Base-by-base conservation (phyloP, 306 rosid species). In the Bauhinia variegata region DNA sequence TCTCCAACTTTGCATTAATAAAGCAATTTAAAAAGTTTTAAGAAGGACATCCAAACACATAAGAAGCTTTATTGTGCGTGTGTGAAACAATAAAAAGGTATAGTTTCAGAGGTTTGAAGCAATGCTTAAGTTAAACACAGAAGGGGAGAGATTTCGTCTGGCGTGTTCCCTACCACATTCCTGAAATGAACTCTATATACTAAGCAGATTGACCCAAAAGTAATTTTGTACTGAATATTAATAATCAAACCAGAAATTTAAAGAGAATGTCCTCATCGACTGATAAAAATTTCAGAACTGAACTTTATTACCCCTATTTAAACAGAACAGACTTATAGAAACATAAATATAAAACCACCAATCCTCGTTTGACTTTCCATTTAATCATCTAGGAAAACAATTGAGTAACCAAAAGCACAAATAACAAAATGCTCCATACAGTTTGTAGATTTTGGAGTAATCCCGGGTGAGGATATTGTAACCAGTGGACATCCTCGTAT, bases 401-500 rank as follows among this genome's bases (percentile, higher is more conserved):
- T 18, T 11, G 11, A 30, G 28, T 37, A 57, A 12, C 32, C 9
- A 30, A 8, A 34, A 9, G 15, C 16, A 33, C 0, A 31, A 8
- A 10, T 33, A 38, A 18, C 16, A 0, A 23, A 4, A 30, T 16
- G 19, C 34, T 2, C 2, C 85, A 1, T 78, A 92, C 98, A 89
- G 39, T 78, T 84, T 81, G 79, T 78, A 76, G 72, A 92, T 82
- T 79, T 92, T 92, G 77, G 98, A 92, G 86, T 92, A 89, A 8
- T 85, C 98, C 8, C 98, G 96, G 36, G 98, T 89, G 56, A 92
- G 98, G 53, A 92, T 89, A 63, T 79, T 92, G 87, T 92, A 89
- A 75, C 98, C 96, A 0, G 96, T 85, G 5, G 98, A 92, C 95
- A 92, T 75, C 73, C 98, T 91, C 60, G 95, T 89, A 85, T 89